These are phyloP conservation scores for Calonectria multiphialidica DNA, from an alignment of 2,329 filamentous ascomycete species.

Conservation along the genomic window DNA sequence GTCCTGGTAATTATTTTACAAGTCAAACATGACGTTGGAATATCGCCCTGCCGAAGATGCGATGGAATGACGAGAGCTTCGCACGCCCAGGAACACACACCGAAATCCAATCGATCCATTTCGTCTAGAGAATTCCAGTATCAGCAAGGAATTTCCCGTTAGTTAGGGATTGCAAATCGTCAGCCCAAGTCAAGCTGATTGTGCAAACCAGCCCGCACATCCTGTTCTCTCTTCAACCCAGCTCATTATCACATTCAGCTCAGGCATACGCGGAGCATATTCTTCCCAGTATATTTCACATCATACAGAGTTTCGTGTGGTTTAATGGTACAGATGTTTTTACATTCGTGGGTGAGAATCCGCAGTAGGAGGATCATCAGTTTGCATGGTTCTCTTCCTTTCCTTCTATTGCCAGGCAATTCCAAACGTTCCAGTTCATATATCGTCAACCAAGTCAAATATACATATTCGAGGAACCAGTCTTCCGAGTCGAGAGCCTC, in stretches of 20 bases:
- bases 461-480: neutral
- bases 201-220: too few species aligned
- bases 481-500: slow-evolving; percentile 22
- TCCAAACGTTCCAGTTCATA: slow-evolving; percentile 1
- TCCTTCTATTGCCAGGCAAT: neutral
- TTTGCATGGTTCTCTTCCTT: slow-evolving; percentile 12
- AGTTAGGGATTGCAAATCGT: too few species aligned
- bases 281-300: slow-evolving; percentile 5
- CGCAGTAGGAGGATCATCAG: slow-evolving; percentile 3
- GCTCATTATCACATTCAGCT: neutral
- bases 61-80: too few species aligned
- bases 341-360: slow-evolving; percentile 36
- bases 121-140: neutral
- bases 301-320: slow-evolving; percentile 23
- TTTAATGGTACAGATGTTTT: slow-evolving; percentile 41
- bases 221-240: neutral
- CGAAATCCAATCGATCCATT: too few species aligned
- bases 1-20: neutral
- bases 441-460: neutral
- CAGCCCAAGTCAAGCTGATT: neutral
- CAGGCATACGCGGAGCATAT: neutral
- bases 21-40: neutral
- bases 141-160: neutral
- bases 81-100: too few species aligned
- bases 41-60: neutral